Conservation (phyloP, 2,329 filamentous ascomycete genomes). For the Clonostachys sp. region DNA sequence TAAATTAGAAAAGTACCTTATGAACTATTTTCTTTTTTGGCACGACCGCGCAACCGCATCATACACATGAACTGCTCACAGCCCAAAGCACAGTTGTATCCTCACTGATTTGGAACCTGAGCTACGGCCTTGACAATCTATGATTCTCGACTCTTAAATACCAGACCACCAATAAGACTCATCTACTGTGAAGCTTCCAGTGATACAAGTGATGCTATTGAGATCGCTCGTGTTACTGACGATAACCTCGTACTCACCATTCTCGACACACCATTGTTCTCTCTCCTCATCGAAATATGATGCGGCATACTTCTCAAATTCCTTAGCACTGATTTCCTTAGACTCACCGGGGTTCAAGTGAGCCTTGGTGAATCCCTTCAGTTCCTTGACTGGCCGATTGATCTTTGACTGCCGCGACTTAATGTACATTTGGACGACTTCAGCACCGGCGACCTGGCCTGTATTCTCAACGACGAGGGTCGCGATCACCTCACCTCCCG, state of each 20-base stretch:
- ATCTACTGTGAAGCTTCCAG: conserved; percentile 47
- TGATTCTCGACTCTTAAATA: conserved; percentile 27
- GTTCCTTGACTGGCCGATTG: conserved; percentile 54
- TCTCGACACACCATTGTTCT: conserved; percentile 61
- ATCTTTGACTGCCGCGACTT: conserved; percentile 44
- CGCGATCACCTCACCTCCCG: conserved; percentile 41
- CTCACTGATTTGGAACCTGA: no score
- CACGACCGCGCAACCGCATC: no score
- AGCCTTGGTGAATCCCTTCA: conserved; percentile 64
- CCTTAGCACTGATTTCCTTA: conserved; percentile 48
- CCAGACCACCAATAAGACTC: conserved; percentile 67
- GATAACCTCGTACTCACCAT: conserved; percentile 59
- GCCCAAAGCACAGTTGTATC: no score
- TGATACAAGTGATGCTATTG: conserved; percentile 16
- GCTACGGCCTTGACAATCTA: no score
- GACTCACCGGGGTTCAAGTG: conserved; percentile 55
- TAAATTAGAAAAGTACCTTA: no score
- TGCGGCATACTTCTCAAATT: conserved; percentile 56
- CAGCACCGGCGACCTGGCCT: conserved; percentile 44
- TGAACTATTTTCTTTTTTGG: no score
- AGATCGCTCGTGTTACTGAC: conserved; percentile 51
- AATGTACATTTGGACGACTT: conserved; percentile 56
- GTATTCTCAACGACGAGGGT: conserved; percentile 55
- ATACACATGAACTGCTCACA: no score
- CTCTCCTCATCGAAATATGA: conserved; percentile 67